phyloP scores from a whole-genome alignment of 1,284 basidiomycete species.

The Pseudozyma tsukubaensis region DNA sequence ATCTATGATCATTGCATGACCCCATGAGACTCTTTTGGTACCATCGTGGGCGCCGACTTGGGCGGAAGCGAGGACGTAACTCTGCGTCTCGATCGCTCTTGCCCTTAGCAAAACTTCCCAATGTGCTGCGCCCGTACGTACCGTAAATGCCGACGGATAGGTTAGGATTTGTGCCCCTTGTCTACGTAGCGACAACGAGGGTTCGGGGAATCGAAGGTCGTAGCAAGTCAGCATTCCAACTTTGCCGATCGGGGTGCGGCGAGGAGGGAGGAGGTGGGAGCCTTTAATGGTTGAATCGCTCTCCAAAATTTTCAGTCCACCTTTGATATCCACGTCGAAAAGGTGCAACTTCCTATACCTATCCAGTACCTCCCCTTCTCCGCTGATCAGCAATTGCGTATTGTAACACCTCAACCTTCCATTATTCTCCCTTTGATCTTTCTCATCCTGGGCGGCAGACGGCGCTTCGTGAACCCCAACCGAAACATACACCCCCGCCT shows the following conservation, averaged over 20 bases:
- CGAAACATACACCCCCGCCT: slow-evolving; percentile 69
- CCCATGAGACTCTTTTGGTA: slow-evolving; percentile 62
- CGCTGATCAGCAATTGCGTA: slow-evolving; percentile 71
- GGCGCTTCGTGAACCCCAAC: slow-evolving; percentile 72
- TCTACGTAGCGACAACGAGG: slow-evolving; percentile 69
- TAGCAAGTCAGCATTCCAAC: slow-evolving; percentile 72
- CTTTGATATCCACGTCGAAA: slow-evolving; percentile 72
- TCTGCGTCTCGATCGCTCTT: slow-evolving; percentile 70
- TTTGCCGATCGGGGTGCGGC: slow-evolving; percentile 69
- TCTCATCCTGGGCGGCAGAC: slow-evolving; percentile 42
- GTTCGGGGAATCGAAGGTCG: slow-evolving; percentile 73
- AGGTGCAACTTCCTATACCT: slow-evolving; percentile 72
- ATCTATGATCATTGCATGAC: slow-evolving; percentile 68
- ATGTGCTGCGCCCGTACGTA: slow-evolving; percentile 69
- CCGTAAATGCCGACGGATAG: slow-evolving; percentile 72
- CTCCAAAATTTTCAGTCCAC: slow-evolving; percentile 64
- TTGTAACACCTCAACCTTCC: slow-evolving; percentile 70
- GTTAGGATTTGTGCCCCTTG: slow-evolving; percentile 71
- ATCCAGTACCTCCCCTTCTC: slow-evolving; percentile 68
- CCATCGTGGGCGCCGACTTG: slow-evolving; percentile 68
- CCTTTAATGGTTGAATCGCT: slow-evolving; percentile 70
- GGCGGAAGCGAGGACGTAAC: slow-evolving; percentile 68
- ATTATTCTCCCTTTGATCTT: slow-evolving; percentile 23
- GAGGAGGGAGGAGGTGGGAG: slow-evolving; percentile 62
- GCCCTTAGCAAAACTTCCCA: slow-evolving; percentile 67